Base-by-base conservation (phyloP, 2,329 filamentous ascomycete species). In the Pseudocercospora musae region DNA sequence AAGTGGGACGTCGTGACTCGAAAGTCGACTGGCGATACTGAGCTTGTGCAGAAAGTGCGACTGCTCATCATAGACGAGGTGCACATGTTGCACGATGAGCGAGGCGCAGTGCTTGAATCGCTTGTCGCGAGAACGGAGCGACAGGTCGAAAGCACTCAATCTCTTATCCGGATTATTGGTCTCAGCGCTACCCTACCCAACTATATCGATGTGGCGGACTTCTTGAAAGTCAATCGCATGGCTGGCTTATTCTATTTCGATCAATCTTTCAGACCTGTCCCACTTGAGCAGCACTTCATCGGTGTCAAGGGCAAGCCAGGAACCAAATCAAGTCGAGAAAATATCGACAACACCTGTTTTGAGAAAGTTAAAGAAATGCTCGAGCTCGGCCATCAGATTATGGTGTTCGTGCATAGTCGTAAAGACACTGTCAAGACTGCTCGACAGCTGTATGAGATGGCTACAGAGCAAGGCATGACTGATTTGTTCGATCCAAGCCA, bases 1-100 rank as follows among this genome's bases (percentile, higher is more conserved):
- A 99, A 99, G 78, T 99, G 96, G 96, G 95, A 99, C 75, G 95
- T 99, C 0, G 91, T 99, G 4, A 99, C 95, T 2, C 85, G 95
- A 64, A 99, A 98, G 78, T 96, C 94, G 60, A 98, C 93, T 0
- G 95, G 96, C 15, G 95, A 99, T 74, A 98, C 95, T 0, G 95
- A 98, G 74, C 85, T 99, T 2, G 96, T 99, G 13, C 95, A 99
- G 72, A 99, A 99, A 75, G 95, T 99, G 23, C 87, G 94, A 10
- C 82, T 99, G 1, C 84, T 99, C 63, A 98, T 99, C 71, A 98
- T 99, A 66, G 95, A 99, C 76, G 95, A 99, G 79, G 95, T 99
- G 0, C 95, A 99, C 74, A 99, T 99, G 96, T 88, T 99, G 71
- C 96, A 99, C 72, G 95, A 99, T 75, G 95, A 98, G 76, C 88